Percentiles rank a stretch among this genome's conserved stretches.
Evolutionary conservation across 106 monocot species (phyloP).

Genomic region (Hemerocallis citrina): DNA sequence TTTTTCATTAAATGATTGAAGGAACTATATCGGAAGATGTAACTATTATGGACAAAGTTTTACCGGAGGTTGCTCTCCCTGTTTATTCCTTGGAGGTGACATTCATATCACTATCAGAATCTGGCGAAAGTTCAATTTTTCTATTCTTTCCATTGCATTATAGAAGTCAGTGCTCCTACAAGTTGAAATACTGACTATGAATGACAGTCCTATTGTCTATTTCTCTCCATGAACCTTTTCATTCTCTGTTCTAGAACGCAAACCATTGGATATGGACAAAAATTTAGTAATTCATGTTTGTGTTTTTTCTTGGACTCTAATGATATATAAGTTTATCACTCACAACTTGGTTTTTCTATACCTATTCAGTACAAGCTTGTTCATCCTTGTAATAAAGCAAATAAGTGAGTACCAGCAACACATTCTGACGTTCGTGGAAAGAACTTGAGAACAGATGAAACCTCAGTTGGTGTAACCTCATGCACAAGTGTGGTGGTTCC

Average conservation of each 20-base stretch:
- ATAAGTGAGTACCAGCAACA: not conserved
- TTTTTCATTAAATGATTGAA: conserved; percentile 8
- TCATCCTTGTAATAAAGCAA: not conserved
- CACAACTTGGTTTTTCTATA: too few species aligned
- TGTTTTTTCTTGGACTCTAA: not conserved
- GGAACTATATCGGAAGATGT: conserved; percentile 66
- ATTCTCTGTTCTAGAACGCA: not conserved
- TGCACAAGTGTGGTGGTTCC: too few species aligned
- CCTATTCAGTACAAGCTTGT: not conserved
- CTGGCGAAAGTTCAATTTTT: not conserved
- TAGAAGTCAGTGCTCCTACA: not conserved
- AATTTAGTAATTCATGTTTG: not conserved
- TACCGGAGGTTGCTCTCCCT: conserved; percentile 87
- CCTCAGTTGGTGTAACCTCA: too few species aligned
- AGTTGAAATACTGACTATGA: not conserved
- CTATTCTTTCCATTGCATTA: not conserved
- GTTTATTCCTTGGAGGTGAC: conserved; percentile 76
- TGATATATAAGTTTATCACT: too few species aligned
- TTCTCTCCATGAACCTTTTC: not conserved
- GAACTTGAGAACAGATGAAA: too few species aligned
- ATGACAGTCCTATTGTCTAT: not conserved
- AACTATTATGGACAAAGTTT: conserved; percentile 73
- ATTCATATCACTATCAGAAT: not conserved
- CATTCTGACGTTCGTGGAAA: too few species aligned
- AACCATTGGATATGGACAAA: not conserved